Conservation (phyloP, 257 asterid genomes). For the Solanum bukasovii region DNA sequence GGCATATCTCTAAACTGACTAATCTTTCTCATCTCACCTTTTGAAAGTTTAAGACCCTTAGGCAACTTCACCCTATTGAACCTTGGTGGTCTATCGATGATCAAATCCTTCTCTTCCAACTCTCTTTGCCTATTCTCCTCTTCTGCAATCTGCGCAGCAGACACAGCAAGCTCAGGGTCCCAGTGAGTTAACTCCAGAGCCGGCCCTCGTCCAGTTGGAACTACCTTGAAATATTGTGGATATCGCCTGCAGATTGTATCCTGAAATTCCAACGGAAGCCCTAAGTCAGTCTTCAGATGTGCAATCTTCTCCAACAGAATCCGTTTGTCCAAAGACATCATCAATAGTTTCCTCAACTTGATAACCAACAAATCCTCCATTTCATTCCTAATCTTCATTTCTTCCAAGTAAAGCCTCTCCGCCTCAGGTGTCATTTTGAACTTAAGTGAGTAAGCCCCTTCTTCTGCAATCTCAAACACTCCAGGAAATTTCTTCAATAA, state of each 20-base stretch:
- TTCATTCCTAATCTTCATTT: constrained; percentile 66
- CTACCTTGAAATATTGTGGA: constrained; percentile 85
- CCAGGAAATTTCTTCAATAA: constrained; percentile 80
- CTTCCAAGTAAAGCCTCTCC: constrained; percentile 87
- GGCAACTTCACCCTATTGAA: constrained; percentile 80
- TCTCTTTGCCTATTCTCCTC: constrained; percentile 63
- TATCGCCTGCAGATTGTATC: constrained; percentile 81
- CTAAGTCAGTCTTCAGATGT: constrained; percentile 79
- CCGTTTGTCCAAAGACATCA: constrained; percentile 90
- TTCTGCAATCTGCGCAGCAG: constrained; percentile 93
- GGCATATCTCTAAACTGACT: constrained; percentile 72
- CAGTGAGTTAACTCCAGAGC: constrained; percentile 84
- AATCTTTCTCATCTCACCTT: constrained; percentile 89
- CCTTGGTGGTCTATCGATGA: constrained; percentile 64
- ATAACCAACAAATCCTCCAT: constrained; percentile 86
- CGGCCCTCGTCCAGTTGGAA: constrained; percentile 67
- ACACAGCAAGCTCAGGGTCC: constrained; percentile 89
- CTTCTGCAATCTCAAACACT: constrained; percentile 89
- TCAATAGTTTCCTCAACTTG: constrained; percentile 79
- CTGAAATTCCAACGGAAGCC: constrained; percentile 75
- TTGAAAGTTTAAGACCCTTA: constrained; percentile 73
- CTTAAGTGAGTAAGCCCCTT: constrained; percentile 76
- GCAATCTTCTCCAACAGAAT: constrained; percentile 87
- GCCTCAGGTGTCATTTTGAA: constrained; percentile 86
- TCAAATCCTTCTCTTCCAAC: constrained; percentile 61